Evolutionary conservation across 1,284 basidiomycete species (phyloP).

Genomic region (Pterula multifida): DNA sequence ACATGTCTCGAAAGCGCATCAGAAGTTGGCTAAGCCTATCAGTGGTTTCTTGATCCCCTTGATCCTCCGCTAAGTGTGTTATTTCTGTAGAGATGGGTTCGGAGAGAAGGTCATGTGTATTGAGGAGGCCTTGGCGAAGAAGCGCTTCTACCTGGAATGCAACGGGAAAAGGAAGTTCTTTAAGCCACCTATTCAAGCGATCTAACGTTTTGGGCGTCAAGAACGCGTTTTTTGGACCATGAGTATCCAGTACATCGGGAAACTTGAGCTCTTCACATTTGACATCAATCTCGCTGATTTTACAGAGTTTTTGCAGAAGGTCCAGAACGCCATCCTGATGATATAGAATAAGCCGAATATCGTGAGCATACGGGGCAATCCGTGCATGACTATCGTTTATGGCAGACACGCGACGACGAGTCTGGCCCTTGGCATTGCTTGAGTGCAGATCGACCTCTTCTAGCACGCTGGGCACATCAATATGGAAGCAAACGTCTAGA

Average conservation of each 20-base stretch:
- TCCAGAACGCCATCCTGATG: slow-evolving; percentile 22
- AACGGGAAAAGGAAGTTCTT: slow-evolving; percentile 39
- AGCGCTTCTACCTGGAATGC: slow-evolving; percentile 63
- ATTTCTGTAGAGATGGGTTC: slow-evolving; percentile 27
- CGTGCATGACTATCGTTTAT: slow-evolving; percentile 39
- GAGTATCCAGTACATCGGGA: slow-evolving; percentile 24
- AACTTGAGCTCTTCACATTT: slow-evolving; percentile 26
- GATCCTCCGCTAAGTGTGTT: slow-evolving; percentile 9
- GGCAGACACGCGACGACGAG: slow-evolving; percentile 40
- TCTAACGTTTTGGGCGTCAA: slow-evolving; percentile 35
- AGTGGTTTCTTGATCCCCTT: background rate
- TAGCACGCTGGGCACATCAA: slow-evolving; percentile 46
- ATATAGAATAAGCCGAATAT: slow-evolving; percentile 48
- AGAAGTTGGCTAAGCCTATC: background rate
- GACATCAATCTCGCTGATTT: slow-evolving; percentile 41
- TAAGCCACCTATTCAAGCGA: slow-evolving; percentile 28
- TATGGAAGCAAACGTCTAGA: slow-evolving; percentile 53
- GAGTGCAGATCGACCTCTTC: slow-evolving; percentile 48
- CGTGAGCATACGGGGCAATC: slow-evolving; percentile 53
- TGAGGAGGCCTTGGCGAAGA: slow-evolving; percentile 44
- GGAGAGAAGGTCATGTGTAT: slow-evolving; percentile 37
- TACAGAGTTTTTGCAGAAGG: slow-evolving; percentile 31
- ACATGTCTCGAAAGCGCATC: background rate
- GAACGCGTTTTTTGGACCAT: slow-evolving; percentile 35
- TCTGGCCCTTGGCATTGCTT: slow-evolving; percentile 29